Base-by-base conservation (phyloP, 495 filamentous ascomycete genomes). In the Jackrogersella multiformis region DNA sequence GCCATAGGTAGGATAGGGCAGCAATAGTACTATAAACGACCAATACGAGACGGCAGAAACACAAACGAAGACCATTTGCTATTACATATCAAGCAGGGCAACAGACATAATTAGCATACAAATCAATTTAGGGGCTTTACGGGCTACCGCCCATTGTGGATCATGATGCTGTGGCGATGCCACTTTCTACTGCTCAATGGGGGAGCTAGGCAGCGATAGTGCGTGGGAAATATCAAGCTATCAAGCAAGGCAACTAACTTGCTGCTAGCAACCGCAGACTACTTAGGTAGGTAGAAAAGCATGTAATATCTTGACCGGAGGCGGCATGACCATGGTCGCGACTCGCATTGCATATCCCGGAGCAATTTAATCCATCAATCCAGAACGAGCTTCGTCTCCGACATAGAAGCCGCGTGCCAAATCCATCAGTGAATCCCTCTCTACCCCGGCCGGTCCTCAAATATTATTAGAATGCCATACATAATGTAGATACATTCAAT, bases 331-430 rank as follows among this genome's bases (percentile, higher is more conserved):
- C 35, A 12, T 51, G 44, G 52, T 53, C 44, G 18, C 20, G 41
- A 64, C 24, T 36, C 36, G 60, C 42, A 38, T 59, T 49, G 60
- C 55, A 64, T 49, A 54, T 41, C 26, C 56, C 45, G 64, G 64
- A 55, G 56, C 53, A 61, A 57, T 39, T 58, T 41, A 55, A 70
- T 70, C 61, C 67, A 62, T 70, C 61, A 34, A 65, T 54, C 61
- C 57, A 65, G 45, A 55, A 58, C 44, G 16, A 34, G 35, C 18
- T 41, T 38, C 42, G 15, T 57, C 42, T 56, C 41, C 38, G 52
- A 53, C 38, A 38, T 55, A 42, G 64, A 61, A 45, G 48, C 41
- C 51, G 56, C 56, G 56, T 45, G 55, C 46, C 23, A 45, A 26
- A 59, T 61, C 66, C 56, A 61, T 64, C 66, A 24, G 18, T 30